Evolutionary conservation across 2,329 filamentous ascomycete genomes (phyloP), one percentile per base, ranked within the genome.

Genomic region (Fusarium palustre): DNA sequence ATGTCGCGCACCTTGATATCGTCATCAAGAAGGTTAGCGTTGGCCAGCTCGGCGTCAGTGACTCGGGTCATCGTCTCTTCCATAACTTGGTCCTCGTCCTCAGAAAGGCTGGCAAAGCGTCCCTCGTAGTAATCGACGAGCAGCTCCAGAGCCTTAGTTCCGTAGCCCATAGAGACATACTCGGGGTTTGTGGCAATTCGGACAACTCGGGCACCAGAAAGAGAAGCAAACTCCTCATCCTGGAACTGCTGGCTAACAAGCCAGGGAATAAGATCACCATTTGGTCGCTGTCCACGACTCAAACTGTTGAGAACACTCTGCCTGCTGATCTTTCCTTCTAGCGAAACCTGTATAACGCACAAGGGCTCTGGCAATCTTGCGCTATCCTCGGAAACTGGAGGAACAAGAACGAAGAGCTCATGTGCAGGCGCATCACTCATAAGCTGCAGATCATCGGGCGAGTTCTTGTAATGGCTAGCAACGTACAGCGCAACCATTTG

Each of bases 401-500:
- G 92, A 4, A 97, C 93, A 25, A 99, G 88, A 12, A 98, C 96
- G 75, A 96, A 99, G 9, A 99, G 87, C 78, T 98, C 94, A 80
- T 99, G 96, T 1, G 96, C 95, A 2, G 96, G 96, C 1, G 96
- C 96, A 80, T 99, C 96, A 66, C 93, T 97, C 93, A 99, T 97
- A 59, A 99, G 87, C 79, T 98, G 96, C n/a, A 99, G 86, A 75
- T 99, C 96, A 75, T 99, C 97, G 1, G 96, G 96, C 0, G 94
- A 93, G 81, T 99, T 99, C 81, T 98, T 98, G 85, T 99, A 97
- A 80, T 97, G 94, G 55, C 93, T 97, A 30, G 96, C 94, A 30
- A 99, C 97, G 74, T 98, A 99, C 3, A 99, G 87, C 1, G 94
- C 94, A 81, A 99, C 95, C 93, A 99, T 97, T 75, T 97, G 94